phyloP scores from a whole-genome alignment of 768 basidiomycete species.

The Lentinus tigrinus region DNA sequence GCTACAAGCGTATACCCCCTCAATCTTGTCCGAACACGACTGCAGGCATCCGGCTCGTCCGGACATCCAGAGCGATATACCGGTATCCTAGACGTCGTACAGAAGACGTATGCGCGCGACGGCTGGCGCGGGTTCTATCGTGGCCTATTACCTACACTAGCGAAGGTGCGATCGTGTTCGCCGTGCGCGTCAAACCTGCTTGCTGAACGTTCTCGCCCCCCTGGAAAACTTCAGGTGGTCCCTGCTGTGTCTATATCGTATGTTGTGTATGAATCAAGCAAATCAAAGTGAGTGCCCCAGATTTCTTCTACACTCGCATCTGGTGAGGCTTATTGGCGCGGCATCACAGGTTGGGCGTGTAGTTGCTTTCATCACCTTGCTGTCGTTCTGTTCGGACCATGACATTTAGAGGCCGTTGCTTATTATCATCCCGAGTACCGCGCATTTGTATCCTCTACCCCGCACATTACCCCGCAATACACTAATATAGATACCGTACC shows the following conservation, averaged over 20 bases:
- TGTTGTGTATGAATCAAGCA: slow-evolving; percentile 88
- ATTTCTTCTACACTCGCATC: not conserved
- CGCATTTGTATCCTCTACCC: slow-evolving; percentile 23
- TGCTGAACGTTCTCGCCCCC: not conserved
- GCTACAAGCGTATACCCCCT: slow-evolving; percentile 92
- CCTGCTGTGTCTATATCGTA: slow-evolving; percentile 97
- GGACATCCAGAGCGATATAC: slow-evolving; percentile 91
- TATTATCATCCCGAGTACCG: slow-evolving; percentile 2
- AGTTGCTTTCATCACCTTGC: slow-evolving; percentile 18
- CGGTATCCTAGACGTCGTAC: slow-evolving; percentile 82
- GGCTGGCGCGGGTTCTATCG: slow-evolving; percentile 96
- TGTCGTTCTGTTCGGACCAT: slow-evolving; percentile 11
- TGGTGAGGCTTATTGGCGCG: slow-evolving; percentile 7
- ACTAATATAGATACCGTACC: slow-evolving; percentile 2
- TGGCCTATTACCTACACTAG: slow-evolving; percentile 87
- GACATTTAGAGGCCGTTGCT: slow-evolving; percentile 4
- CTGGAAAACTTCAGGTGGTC: slow-evolving; percentile 59
- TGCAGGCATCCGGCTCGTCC: slow-evolving; percentile 94
- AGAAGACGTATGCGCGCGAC: slow-evolving; percentile 77
- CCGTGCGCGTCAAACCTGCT: slow-evolving; percentile 11
- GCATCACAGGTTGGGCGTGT: slow-evolving; percentile 50
- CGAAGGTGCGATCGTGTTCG: slow-evolving; percentile 57
- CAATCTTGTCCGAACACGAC: slow-evolving; percentile 87
- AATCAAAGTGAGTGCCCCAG: slow-evolving; percentile 57
- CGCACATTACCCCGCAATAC: slow-evolving; percentile 14